Percentiles rank a stretch among this genome's conserved stretches.
Conservation (phyloP, 352 stramenopile species). For the Lagenidium sp. region DNA sequence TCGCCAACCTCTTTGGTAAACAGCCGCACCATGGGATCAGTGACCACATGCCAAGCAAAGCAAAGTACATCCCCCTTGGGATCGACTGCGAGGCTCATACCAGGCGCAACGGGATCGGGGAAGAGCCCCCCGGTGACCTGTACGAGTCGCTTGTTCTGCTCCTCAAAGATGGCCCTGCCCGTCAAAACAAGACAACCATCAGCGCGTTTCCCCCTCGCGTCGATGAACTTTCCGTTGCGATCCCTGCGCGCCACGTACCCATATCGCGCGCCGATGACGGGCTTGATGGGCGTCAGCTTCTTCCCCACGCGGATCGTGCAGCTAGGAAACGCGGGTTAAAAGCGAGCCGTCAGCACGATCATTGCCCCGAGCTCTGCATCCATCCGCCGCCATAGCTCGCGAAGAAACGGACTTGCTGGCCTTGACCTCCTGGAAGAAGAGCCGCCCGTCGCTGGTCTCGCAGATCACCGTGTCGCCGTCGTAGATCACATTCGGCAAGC, state of each 20-base stretch:
- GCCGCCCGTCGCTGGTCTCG: slow-evolving; percentile 73
- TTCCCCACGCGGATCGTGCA: slow-evolving; percentile 73
- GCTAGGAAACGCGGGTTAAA: background rate
- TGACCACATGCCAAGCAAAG: too few relatives aligned
- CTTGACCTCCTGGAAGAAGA: slow-evolving; percentile 78
- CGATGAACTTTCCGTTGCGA: too few relatives aligned
- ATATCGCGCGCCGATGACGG: slow-evolving; percentile 64
- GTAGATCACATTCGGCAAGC: slow-evolving; percentile 69
- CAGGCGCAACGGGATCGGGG: slow-evolving; percentile 68
- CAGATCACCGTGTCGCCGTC: slow-evolving; percentile 84
- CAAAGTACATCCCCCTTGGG: too few relatives aligned
- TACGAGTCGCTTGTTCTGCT: slow-evolving; percentile 76
- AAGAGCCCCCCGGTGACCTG: slow-evolving; percentile 67
- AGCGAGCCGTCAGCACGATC: background rate
- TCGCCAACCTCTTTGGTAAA: slow-evolving; percentile 85
- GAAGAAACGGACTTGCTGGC: slow-evolving; percentile 48
- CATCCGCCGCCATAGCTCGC: too few relatives aligned
- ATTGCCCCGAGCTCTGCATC: background rate
- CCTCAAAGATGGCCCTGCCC: slow-evolving; percentile 52
- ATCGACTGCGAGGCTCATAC: too few relatives aligned
- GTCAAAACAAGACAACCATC: slow-evolving; percentile 16
- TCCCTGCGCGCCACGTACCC: slow-evolving; percentile 30
- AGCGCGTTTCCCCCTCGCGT: background rate
- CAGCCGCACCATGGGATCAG: too few relatives aligned
- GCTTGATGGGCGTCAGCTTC: slow-evolving; percentile 58